Percentiles rank a stretch among this genome's conserved stretches.
Conservation (phyloP, 1,139 yeast genomes). For the Yamadazyma songkhlaensis region DNA sequence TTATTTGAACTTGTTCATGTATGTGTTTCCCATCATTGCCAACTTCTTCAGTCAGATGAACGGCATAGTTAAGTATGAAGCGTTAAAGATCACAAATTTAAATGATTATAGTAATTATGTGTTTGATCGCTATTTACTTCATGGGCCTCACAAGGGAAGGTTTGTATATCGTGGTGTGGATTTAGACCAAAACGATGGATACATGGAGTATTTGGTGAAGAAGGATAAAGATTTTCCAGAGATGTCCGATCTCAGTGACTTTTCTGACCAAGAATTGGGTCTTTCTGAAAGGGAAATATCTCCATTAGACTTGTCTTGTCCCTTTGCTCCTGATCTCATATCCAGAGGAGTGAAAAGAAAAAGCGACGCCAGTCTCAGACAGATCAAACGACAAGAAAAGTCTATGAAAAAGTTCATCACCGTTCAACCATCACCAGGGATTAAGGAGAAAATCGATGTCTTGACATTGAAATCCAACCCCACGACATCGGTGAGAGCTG, state of each 20-base stretch:
- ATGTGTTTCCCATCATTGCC: not conserved
- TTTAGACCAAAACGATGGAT: constrained; percentile 17
- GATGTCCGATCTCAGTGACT: not conserved
- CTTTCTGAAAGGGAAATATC: not conserved
- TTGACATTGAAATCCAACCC: constrained; percentile 4
- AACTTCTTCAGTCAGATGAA: constrained; percentile 3
- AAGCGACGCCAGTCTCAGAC: not conserved
- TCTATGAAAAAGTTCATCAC: not conserved
- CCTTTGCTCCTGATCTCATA: not conserved
- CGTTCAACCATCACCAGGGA: constrained; percentile 3
- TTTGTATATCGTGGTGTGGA: constrained; percentile 15
- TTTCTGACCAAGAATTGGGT: not conserved
- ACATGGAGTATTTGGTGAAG: constrained; percentile 12
- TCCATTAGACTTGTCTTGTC: not conserved
- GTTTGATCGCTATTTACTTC: constrained; percentile 20
- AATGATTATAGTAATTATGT: constrained; percentile 17
- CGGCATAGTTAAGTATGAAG: constrained; percentile 3
- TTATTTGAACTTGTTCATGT: constrained; percentile 2
- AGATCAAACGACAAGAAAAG: not conserved
- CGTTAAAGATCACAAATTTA: constrained; percentile 2
- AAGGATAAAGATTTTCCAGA: not conserved
- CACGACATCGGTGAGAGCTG: constrained; percentile 5
- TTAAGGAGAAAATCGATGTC: constrained; percentile 11
- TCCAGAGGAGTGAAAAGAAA: not conserved
- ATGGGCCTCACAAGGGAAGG: constrained; percentile 15